Conservation (phyloP, 2,329 filamentous ascomycete genomes). For the Phialophora macrospora region DNA sequence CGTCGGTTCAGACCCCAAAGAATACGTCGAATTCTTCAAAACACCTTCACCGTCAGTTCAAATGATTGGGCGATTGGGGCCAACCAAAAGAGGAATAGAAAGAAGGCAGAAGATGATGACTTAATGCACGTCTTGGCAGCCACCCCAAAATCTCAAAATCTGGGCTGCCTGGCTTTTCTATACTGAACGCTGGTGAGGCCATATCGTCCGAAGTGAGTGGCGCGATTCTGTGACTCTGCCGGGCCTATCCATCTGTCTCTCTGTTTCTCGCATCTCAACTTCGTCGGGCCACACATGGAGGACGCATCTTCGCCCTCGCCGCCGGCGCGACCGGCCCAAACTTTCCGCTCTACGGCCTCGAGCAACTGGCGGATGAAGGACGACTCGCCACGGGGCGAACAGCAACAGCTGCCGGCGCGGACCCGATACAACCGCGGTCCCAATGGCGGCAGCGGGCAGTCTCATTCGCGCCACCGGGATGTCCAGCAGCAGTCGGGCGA, state of each 20-base stretch:
- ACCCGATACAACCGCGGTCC: conserved; percentile 41
- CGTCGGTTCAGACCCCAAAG: too few species aligned
- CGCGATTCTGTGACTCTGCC: background rate
- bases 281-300: conserved; percentile 18
- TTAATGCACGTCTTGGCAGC: background rate
- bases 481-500: conserved; percentile 3
- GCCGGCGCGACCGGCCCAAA: conserved; percentile 23
- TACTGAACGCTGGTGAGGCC: background rate
- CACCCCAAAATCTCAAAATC: background rate
- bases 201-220: background rate
- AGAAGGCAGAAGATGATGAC: background rate
- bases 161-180: background rate
- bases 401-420: conserved; percentile 45
- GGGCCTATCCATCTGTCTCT: background rate
- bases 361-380: conserved; percentile 51
- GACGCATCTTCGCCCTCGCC: conserved; percentile 38
- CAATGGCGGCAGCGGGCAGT: background rate
- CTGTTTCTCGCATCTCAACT: background rate
- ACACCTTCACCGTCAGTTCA: too few species aligned
- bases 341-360: conserved; percentile 34
- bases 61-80: background rate
- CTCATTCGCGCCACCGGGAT: conserved; percentile 8
- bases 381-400: conserved; percentile 42
- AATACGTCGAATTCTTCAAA: too few species aligned
- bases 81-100: background rate